These are phyloP conservation scores for Myriosclerotinia curreyana DNA, from an alignment of 2,329 filamentous ascomycete species.

Conservation along the genomic window DNA sequence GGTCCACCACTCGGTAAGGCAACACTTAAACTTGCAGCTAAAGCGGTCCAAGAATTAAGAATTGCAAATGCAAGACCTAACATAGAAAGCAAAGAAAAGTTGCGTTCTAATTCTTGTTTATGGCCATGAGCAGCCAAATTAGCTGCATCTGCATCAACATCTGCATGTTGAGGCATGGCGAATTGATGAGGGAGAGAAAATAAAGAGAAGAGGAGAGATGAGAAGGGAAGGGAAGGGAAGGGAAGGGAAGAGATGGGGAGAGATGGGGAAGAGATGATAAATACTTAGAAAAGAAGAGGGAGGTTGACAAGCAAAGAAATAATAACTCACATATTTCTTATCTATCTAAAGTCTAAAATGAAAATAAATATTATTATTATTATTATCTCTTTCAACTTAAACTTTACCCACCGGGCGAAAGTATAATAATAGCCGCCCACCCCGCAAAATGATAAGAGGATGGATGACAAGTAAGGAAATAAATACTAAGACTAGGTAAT, in stretches of 20 bases:
- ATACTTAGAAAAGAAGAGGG: neutral
- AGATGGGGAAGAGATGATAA: too few relatives aligned
- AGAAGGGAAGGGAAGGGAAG: neutral
- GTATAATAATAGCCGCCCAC: neutral
- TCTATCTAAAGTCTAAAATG: too few relatives aligned
- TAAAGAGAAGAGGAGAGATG: neutral
- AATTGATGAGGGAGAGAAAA: neutral
- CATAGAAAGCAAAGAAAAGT: conserved; percentile 55
- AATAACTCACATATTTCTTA: conserved; percentile 2
- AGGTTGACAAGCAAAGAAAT: neutral
- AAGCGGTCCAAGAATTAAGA: conserved; percentile 56
- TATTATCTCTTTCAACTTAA: neutral
- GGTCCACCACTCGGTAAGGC: conserved; percentile 69
- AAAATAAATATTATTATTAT: too few relatives aligned
- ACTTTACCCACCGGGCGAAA: conserved; percentile 5
- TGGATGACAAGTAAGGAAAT: conserved; percentile 14
- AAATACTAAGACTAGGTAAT: too few relatives aligned
- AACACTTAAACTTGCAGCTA: conserved; percentile 46
- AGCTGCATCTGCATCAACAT: conserved; percentile 34
- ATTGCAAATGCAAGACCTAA: conserved; percentile 58
- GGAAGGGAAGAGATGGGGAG: neutral
- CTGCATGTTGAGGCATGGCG: conserved; percentile 9
- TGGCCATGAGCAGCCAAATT: conserved; percentile 53
- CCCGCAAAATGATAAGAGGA: conserved; percentile 23
- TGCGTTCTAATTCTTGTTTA: conserved; percentile 50